These are phyloP conservation scores for Verticillium longisporum DNA, from an alignment of 2,329 filamentous ascomycete genomes.

Conservation along the genomic window DNA sequence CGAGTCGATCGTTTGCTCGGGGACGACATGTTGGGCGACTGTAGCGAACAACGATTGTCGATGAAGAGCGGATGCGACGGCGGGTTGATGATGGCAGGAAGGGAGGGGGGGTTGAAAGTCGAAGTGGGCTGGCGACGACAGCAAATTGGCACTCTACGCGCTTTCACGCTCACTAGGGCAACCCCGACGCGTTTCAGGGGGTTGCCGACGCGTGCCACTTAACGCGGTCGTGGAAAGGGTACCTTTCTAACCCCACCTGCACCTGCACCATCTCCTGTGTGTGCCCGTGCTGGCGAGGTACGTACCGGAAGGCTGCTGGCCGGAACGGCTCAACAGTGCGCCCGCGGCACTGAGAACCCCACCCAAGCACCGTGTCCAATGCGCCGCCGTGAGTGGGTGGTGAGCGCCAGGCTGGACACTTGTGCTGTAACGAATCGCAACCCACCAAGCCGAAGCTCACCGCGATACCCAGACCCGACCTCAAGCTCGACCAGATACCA, in stretches of 20 bases:
- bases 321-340: constrained; percentile 1
- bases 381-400: background rate
- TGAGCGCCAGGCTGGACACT: background rate
- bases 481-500: constrained; percentile 2
- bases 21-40: constrained; percentile 29
- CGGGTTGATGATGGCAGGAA: background rate
- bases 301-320: background rate
- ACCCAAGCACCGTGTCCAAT: background rate
- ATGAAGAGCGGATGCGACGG: background rate
- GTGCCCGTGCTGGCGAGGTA: background rate
- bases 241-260: background rate
- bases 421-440: background rate
- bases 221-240: constrained; percentile 1
- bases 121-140: constrained; percentile 10
- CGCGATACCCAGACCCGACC: background rate
- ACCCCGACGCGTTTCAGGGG: constrained; percentile 2
- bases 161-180: background rate
- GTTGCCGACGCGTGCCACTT: constrained; percentile 8
- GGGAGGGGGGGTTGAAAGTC: background rate
- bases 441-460: background rate
- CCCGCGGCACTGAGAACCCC: background rate
- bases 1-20: constrained; percentile 39
- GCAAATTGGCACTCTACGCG: constrained; percentile 6
- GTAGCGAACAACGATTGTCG: background rate
- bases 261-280: no score